A percentile compares a stretch with the other conserved stretches of the same genome.
Conservation (phyloP, 2,329 filamentous ascomycete species). For the Pseudogymnoascus sp. region DNA sequence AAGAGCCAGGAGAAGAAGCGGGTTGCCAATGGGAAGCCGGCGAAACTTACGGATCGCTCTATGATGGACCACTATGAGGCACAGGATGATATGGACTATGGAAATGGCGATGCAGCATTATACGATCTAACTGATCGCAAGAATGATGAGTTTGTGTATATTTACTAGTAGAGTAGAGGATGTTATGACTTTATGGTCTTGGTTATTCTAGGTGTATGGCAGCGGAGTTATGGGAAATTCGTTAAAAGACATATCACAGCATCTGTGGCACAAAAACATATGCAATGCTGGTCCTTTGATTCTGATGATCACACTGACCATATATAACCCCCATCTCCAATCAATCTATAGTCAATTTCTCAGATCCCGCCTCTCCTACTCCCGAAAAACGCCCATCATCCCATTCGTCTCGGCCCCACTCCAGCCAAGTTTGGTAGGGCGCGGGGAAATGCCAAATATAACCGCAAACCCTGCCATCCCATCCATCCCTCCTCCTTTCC, state of each 20-base stretch:
- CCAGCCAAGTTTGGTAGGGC: neutral
- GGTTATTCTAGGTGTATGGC: neutral
- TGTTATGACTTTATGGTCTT: neutral
- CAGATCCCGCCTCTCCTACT: neutral
- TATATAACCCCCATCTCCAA: neutral
- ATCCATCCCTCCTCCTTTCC: neutral
- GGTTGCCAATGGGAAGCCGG: slow-evolving; percentile 53
- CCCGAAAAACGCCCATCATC: slow-evolving; percentile 1
- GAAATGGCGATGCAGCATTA: slow-evolving; percentile 43
- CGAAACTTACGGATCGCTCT: slow-evolving; percentile 50
- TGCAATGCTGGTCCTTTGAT: slow-evolving; percentile 1
- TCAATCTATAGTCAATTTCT: slow-evolving; percentile 8
- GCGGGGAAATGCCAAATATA: neutral
- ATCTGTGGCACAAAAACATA: neutral
- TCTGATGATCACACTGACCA: neutral
- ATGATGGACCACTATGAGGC: slow-evolving; percentile 48
- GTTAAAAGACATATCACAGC: neutral
- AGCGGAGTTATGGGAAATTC: neutral
- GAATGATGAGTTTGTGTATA: slow-evolving; percentile 63
- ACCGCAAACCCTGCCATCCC: neutral
- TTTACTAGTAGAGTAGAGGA: slow-evolving; percentile 37
- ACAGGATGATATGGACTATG: slow-evolving; percentile 27
- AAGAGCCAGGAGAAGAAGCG: slow-evolving; percentile 47
- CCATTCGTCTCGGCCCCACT: neutral
- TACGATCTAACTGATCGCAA: slow-evolving; percentile 58